Conservation (phyloP, 805 yeast species). For the Yarrowia bubula region DNA sequence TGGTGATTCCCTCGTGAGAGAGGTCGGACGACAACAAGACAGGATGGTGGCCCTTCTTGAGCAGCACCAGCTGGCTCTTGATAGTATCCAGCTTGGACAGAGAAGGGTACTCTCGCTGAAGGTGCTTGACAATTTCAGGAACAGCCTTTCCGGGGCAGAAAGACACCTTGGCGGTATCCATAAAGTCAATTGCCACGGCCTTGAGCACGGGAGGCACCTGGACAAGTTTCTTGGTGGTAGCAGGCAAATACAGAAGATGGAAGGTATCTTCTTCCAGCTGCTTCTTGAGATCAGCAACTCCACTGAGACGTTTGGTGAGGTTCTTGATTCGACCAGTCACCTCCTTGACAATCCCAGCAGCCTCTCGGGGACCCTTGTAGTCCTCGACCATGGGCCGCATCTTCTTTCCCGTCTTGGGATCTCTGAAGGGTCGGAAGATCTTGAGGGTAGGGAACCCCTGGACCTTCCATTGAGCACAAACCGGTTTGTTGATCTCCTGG, state of each 20-base stretch:
- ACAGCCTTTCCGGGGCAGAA: conserved; percentile 53
- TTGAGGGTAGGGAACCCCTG: conserved; percentile 82
- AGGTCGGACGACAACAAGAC: neutral
- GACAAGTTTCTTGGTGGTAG: conserved; percentile 41
- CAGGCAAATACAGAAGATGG: conserved; percentile 12
- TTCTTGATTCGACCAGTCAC: conserved; percentile 36
- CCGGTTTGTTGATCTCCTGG: conserved; percentile 56
- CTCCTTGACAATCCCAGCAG: conserved; percentile 34
- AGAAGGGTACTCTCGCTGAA: conserved; percentile 21
- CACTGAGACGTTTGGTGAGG: conserved; percentile 15
- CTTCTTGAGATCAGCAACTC: conserved; percentile 1
- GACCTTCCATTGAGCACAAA: conserved; percentile 66
- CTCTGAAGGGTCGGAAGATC: conserved; percentile 79
- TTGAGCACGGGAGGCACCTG: conserved; percentile 53
- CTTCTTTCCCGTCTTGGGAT: conserved; percentile 20
- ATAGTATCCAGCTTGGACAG: conserved; percentile 3
- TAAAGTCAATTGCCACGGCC: conserved; percentile 55
- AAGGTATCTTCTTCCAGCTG: neutral
- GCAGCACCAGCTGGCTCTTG: conserved; percentile 15
- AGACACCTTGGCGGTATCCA: conserved; percentile 18
- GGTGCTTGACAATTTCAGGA: conserved; percentile 38
- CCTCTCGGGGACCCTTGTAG: conserved; percentile 38
- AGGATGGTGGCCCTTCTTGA: conserved; percentile 11
- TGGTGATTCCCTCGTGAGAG: neutral
- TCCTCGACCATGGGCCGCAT: conserved; percentile 34